Evolutionary conservation across 306 rosid species (phyloP).

Genomic region (Aeschynomene evenia): DNA sequence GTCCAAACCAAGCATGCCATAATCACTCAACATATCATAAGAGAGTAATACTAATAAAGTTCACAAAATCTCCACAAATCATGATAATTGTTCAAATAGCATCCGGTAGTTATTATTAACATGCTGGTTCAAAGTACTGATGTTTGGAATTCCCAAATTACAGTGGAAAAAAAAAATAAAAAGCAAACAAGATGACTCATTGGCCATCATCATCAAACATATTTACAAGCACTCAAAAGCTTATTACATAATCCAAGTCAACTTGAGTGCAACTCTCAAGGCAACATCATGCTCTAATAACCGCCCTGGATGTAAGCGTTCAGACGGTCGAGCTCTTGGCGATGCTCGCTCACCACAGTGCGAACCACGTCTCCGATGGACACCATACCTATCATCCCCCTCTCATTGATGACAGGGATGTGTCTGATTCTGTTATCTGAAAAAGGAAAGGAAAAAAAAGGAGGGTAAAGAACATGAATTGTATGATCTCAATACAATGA

Average conservation of each 20-base stretch:
- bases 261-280: constrained; percentile 23
- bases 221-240: constrained; percentile 54
- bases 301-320: constrained; percentile 97
- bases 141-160: constrained; percentile 15
- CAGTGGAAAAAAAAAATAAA: too few species aligned
- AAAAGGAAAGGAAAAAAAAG: constrained; percentile 9
- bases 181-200: constrained; percentile 36
- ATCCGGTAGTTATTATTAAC: constrained; percentile 41
- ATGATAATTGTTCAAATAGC: constrained; percentile 29
- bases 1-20: background rate
- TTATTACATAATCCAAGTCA: constrained; percentile 46
- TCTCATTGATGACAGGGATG: constrained; percentile 79
- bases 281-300: constrained; percentile 56
- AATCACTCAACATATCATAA: too few species aligned
- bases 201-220: constrained; percentile 35
- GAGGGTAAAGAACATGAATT: constrained; percentile 14
- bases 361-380: constrained; percentile 99
- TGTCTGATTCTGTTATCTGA: constrained; percentile 95
- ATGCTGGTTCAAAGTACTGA: constrained; percentile 18
- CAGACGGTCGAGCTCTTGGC: constrained; percentile 92
- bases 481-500: too few species aligned
- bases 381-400: constrained; percentile 94
- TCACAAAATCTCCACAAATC: too few species aligned
- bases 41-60: too few species aligned
- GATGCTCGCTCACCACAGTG: constrained; percentile 93